Evolutionary conservation across 495 filamentous ascomycete species (phyloP), one percentile per base, ranked within the genome.

Genomic region (Aspergillus steynii): DNA sequence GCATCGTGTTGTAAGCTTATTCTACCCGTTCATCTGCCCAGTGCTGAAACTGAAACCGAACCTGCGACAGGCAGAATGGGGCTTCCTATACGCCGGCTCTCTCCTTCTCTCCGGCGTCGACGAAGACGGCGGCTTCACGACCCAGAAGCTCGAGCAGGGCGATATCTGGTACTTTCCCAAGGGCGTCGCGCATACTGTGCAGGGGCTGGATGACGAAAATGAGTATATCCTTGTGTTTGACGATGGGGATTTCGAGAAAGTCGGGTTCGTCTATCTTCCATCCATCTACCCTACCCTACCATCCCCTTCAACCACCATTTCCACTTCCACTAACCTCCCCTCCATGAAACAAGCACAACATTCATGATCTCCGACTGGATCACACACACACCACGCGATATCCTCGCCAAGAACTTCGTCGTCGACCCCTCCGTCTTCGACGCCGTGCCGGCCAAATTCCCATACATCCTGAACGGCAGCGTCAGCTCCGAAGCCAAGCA

Each of bases 101-200:
- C 77, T 88, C 5, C 66, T 82, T 3, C 70, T 88, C 12, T 82
- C 83, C 8, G 85, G 80, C 4, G 85, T 88, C 28, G 82, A 88
- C 65, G 81, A 88, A 66, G 70, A 84, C 53, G 85, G 86, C 26
- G 64, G 75, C 32, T 83, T 80, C 59, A 78, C 83, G 50, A 79
- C 83, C 26, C 79, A 83, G 47, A 79, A 73, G 48, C 78, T 88
- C 15, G 74, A 81, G 14, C 78, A 75, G 15, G 86, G 86, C 8
- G 87, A 88, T 59, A 82, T 87, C 50, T 90, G 86, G 86, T 87
- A 88, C 68, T 87, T 88, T 65, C 86, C 87, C 37, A 87, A 87
- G 63, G 86, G 86, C 28, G 73, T 80, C 9, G 84, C 83, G 1
- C 85, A 89, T 59, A 85, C 85, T 0, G 77, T 89, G 1, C 80